Evolutionary conservation across 257 asterid genomes (phyloP), one percentile per base, ranked within the genome.

Genomic region (Rauvolfia tetraphylla): DNA sequence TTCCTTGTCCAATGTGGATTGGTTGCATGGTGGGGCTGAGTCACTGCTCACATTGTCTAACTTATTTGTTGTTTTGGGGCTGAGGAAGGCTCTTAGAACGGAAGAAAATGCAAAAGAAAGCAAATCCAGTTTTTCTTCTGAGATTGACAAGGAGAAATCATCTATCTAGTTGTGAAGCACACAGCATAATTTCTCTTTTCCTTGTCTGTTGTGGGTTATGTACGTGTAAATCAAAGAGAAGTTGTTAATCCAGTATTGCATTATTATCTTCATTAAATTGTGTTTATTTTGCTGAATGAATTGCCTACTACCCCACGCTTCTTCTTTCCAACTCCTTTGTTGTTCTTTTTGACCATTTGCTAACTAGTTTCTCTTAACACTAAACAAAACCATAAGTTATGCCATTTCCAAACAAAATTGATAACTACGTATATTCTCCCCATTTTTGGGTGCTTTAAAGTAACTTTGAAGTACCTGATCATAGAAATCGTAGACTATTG

Each of bases 21-120:
- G 98, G 97, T 84, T 92, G 88, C 99, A 92, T 53, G 98, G 98
- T 79, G 96, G 99, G 70, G 99, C 98, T 11, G 99, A 95, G 88
- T 95, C 99, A 25, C 82, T 92, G 75, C 98, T 95, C 65, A 88
- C 96, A 25, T 84, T 95, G 76, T 92, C 97, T 77, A 95, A 95
- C 90, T 83, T 95, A 78, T 92, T 95, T 88, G 90, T 92, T 18
- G 98, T 95, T 78, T 77, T 95, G 84, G 99, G 99, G 73, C 89
- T 95, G 56, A 84, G 97, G 67, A 86, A 74, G 54, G 96, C 92
- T 80, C 85, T 95, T 59, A 84, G 96, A 68, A 88, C 86, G 82
- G 76, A 85, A 44, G 65, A 74, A 56, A 82, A 81, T 44, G 81
- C 51, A 36, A 79, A 84, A 74, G 89, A 81, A 71, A 81, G 67